Percentiles rank a stretch among this genome's conserved stretches.
These are phyloP conservation scores for Aspergillus indologenus DNA, from an alignment of 495 filamentous ascomycete species.

Conservation along the genomic window DNA sequence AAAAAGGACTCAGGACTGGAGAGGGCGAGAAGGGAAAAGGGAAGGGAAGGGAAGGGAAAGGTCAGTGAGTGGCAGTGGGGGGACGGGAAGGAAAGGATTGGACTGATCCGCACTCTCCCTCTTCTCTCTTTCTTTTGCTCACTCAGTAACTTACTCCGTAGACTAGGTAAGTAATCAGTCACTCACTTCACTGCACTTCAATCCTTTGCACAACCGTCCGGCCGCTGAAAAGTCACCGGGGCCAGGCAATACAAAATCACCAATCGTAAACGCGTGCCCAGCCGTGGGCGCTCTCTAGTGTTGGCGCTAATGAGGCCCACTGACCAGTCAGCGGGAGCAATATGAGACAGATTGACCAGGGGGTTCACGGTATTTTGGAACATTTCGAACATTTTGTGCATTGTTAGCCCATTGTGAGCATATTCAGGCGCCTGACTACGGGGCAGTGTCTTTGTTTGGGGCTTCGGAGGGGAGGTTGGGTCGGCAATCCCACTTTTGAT, in stretches of 20 bases:
- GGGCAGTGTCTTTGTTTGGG: slow-evolving; percentile 9
- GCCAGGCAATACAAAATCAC: slow-evolving; percentile 7
- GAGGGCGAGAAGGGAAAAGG: slow-evolving; percentile 13
- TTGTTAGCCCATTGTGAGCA: neutral
- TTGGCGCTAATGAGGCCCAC: slow-evolving; percentile 6
- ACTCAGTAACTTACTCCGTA: too few relatives aligned
- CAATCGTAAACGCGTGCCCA: slow-evolving; percentile 9
- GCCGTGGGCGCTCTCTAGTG: slow-evolving; percentile 13
- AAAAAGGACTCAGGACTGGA: slow-evolving; percentile 16
- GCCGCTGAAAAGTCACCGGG: neutral
- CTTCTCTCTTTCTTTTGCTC: too few relatives aligned
- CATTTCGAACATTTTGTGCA: neutral
- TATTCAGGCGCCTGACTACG: slow-evolving; percentile 8
- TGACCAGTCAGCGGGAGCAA: slow-evolving; percentile 10
- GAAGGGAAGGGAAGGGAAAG: slow-evolving; percentile 4
- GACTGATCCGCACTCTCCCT: too few relatives aligned
- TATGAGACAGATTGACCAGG: slow-evolving; percentile 15
- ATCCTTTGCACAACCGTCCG: neutral
- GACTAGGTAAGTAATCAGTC: too few relatives aligned
- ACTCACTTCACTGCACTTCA: neutral
- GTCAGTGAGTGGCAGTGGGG: slow-evolving; percentile 4
- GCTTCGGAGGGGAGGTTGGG: neutral
- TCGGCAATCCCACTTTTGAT: neutral
- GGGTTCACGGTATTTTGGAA: slow-evolving; percentile 6
- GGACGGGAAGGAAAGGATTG: too few relatives aligned